phyloP scores from a whole-genome alignment of 139 green algal genomes.

The Auxenochlorella pyrenoidosa region DNA sequence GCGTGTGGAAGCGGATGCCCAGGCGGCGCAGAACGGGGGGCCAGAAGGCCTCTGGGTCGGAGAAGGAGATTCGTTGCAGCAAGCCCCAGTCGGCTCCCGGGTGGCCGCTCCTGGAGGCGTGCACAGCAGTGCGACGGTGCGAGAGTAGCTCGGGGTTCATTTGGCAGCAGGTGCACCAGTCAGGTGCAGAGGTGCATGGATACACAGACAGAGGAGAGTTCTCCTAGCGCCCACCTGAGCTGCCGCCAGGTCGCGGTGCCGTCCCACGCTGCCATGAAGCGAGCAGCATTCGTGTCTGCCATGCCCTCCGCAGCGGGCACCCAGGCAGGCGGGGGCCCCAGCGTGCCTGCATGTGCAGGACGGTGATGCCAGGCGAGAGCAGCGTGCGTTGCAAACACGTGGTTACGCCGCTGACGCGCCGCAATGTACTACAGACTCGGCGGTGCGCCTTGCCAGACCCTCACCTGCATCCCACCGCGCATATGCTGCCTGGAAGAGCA shows the following conservation, averaged over 20 bases:
- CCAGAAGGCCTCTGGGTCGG: constrained; percentile 74
- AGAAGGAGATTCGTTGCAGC: constrained; percentile 66
- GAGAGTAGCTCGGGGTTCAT: too few species aligned
- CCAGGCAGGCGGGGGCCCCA: constrained; percentile 73
- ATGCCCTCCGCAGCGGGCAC: constrained; percentile 46
- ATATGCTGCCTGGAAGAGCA: constrained; percentile 56
- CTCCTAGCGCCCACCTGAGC: not conserved
- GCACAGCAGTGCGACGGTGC: too few species aligned
- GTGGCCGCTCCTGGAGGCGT: constrained; percentile 32
- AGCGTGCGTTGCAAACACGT: too few species aligned
- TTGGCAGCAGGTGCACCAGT: not conserved
- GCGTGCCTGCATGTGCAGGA: constrained; percentile 6
- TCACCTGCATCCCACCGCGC: constrained; percentile 49
- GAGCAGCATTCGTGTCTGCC: constrained; percentile 61
- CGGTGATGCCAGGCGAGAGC: too few species aligned
- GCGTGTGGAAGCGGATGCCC: constrained; percentile 53
- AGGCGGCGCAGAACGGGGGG: constrained; percentile 56
- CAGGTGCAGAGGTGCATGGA: not conserved
- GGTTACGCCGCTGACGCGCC: too few species aligned
- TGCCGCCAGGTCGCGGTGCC: constrained; percentile 17
- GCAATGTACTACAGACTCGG: too few species aligned
- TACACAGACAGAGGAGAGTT: not conserved
- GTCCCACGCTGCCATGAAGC: constrained; percentile 65
- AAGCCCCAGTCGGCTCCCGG: constrained; percentile 50
- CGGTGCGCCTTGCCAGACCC: too few species aligned